Evolutionary conservation across 1,139 yeast species (phyloP).

Genomic region (Kodamaea derodonti): DNA sequence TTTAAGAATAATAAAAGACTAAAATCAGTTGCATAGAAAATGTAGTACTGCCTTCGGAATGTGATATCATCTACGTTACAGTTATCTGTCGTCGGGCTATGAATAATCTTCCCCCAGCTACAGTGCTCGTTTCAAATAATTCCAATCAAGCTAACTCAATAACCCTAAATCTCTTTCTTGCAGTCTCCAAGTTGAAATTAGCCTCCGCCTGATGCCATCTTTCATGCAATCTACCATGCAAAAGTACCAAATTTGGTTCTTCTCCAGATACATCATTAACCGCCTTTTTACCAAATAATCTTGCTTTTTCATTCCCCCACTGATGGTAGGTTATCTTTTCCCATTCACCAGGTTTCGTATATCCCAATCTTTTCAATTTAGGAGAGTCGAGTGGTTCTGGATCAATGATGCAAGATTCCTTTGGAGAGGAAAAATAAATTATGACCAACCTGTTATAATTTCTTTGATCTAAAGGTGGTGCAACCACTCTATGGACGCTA

Average conservation of each 20-base stretch:
- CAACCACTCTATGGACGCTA: constrained; percentile 22
- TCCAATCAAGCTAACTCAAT: constrained; percentile 13
- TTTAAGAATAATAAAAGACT: no score
- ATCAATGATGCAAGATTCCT: constrained; percentile 8
- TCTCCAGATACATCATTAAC: constrained; percentile 10
- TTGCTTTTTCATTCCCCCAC: constrained; percentile 11
- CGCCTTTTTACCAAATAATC: constrained; percentile 10
- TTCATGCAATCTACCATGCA: constrained; percentile 12
- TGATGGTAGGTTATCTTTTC: constrained; percentile 8
- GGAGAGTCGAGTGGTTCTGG: constrained; percentile 11
- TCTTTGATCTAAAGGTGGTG: constrained; percentile 23
- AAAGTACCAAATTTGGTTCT: constrained; percentile 12
- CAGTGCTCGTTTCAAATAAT: no score
- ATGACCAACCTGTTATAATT: constrained; percentile 18
- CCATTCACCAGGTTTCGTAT: constrained; percentile 10
- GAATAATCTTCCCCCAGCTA: no score
- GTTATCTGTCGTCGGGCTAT: no score
- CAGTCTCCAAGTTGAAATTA: constrained; percentile 14
- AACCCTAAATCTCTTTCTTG: constrained; percentile 13
- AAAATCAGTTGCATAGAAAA: no score
- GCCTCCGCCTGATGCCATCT: constrained; percentile 16
- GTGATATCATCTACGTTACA: no score
- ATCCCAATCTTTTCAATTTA: constrained; percentile 9
- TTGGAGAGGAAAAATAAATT: constrained; percentile 20
- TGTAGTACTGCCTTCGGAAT: no score